phyloP scores from a whole-genome alignment of 2,329 filamentous ascomycete genomes.

The Rachicladosporium sp. region DNA sequence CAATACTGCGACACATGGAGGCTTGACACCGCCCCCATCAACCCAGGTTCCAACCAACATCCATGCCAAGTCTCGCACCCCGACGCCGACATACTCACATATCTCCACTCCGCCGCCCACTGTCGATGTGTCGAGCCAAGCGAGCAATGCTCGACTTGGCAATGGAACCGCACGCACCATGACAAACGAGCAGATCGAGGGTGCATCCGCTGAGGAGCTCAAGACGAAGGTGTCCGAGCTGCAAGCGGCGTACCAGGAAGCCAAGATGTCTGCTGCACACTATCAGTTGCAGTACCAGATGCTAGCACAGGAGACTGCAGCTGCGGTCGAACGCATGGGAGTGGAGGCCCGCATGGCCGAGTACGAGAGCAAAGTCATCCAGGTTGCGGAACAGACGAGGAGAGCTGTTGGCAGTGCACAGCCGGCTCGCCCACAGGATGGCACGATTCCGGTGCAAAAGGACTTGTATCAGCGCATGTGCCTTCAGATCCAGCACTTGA shows the following conservation, averaged over 20 bases:
- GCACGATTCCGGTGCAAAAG: conserved; percentile 28
- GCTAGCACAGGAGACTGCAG: conserved; percentile 69
- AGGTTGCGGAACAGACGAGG: conserved; percentile 56
- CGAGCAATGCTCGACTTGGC: conserved; percentile 6
- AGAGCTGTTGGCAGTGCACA: conserved; percentile 32
- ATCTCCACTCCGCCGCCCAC: conserved; percentile 39
- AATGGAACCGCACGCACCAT: conserved; percentile 21
- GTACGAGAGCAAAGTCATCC: conserved; percentile 73
- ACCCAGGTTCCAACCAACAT: conserved; percentile 36
- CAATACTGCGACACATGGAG: conserved; percentile 20
- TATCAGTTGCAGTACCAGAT: conserved; percentile 84
- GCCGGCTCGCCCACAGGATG: conserved; percentile 34
- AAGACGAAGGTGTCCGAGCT: conserved; percentile 42
- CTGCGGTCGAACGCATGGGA: conserved; percentile 72
- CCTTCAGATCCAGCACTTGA: conserved; percentile 45
- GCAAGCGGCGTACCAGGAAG: conserved; percentile 44
- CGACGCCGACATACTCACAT: conserved; percentile 39
- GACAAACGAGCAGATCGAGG: conserved; percentile 39
- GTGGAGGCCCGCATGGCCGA: conserved; percentile 90
- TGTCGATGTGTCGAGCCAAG: conserved; percentile 12
- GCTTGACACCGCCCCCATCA: conserved; percentile 50
- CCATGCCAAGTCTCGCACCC: conserved; percentile 30
- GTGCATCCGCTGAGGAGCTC: conserved; percentile 40
- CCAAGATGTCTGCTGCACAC: conserved; percentile 75
- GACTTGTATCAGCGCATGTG: conserved; percentile 45